Conservation (phyloP, 2,329 filamentous ascomycete species). For the Alternaria triticina region DNA sequence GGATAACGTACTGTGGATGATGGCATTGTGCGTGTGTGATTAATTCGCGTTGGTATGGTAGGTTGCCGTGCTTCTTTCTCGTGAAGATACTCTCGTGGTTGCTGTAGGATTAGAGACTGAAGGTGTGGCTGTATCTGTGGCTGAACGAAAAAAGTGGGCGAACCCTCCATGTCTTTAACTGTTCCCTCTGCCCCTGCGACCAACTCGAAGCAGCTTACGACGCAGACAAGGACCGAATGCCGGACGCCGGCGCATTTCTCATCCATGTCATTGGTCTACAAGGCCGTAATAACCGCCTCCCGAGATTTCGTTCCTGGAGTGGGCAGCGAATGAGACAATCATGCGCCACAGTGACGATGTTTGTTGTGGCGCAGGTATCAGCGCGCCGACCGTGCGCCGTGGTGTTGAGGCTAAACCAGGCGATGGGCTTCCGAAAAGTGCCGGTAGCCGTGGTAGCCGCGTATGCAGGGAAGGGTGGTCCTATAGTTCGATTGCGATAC, state of each 20-base stretch:
- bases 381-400: not conserved
- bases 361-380: conserved; percentile 6
- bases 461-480: not conserved
- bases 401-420: conserved; percentile 10
- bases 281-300: conserved; percentile 6
- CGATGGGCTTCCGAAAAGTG: not conserved
- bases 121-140: not conserved
- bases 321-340: not conserved
- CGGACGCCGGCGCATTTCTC: not conserved
- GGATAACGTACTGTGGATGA: conserved; percentile 10
- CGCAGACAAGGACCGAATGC: not conserved
- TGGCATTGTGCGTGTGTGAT: conserved; percentile 6
- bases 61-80: not conserved
- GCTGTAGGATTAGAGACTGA: not conserved
- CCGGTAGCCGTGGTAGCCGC: not conserved
- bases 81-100: not conserved
- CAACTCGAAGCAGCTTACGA: conserved; percentile 11
- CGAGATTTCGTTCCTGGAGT: not conserved
- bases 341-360: conserved; percentile 2
- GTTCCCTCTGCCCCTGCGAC: not conserved
- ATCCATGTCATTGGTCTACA: not conserved
- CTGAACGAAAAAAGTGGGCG: not conserved
- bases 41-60: not conserved
- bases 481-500: too few species aligned
- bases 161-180: not conserved